Base-by-base conservation (phyloP, 2,329 filamentous ascomycete species). In the Cladosporium sp. region DNA sequence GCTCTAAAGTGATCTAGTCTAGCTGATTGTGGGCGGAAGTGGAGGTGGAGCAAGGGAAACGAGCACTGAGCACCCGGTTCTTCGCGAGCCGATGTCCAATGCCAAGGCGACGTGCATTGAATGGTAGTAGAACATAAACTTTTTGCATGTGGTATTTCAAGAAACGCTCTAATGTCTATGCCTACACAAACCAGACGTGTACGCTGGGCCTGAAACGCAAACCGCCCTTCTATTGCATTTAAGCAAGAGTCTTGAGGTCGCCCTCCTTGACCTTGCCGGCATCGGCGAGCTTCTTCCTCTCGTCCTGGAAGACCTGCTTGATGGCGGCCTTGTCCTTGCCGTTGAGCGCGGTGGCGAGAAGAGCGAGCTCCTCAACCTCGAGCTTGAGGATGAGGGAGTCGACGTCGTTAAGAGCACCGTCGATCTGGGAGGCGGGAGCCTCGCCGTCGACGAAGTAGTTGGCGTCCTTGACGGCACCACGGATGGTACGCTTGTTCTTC, bases 401-500 rank as follows among this genome's bases (percentile, higher is more conserved):
- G 49, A 96, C 89, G 65, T 97, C 93, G 67, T 83, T 83, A 36
- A 97, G 82, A 1, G 94, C 90, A 32, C 81, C 78, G 70, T 97
- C 92, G 65, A 99, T 90, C 71, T 90, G 84, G 13, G 90, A 80
- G n/a, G 88, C 83, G 24, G 87, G 78, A 60, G 92, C 88, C 56
- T 86, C 88, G 44, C 82, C 78, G 35, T 72, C 78, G 19, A 79
- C 79, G 74, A 99, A 97, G 85, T 99, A 99, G 82, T 97, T 97
- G 69, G 90, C 92, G 66, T 99, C 94, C 83, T 99, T 99, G 77
- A 93, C 89, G 64, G 90, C 91, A 61, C 85, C 87, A 76, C 95
- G 91, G 68, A 99, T 86, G 48, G 97, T 89, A 81, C 94, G 91
- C 85, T 97, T 97, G 85, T 99, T 99, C 89, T 99, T 99, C 89